A percentile compares a stretch with the other conserved stretches of the same genome.
These are phyloP conservation scores for Dacryopinax spathularia DNA, from an alignment of 768 basidiomycete species.

Conservation along the genomic window DNA sequence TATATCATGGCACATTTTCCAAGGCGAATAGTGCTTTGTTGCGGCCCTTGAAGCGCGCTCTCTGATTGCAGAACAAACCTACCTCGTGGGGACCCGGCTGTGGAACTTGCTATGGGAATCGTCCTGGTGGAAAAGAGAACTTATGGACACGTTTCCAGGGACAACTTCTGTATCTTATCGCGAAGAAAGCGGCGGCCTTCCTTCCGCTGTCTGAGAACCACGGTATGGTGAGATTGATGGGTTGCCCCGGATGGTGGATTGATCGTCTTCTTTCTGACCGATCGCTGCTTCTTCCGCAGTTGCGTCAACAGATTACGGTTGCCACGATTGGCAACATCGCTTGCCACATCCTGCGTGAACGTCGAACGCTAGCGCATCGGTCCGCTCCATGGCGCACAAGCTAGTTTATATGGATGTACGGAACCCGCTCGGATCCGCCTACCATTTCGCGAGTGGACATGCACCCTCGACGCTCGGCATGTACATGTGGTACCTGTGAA, in stretches of 20 bases:
- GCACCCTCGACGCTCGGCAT: background rate
- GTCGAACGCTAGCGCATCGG: background rate
- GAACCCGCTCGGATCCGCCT: background rate
- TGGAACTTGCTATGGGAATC: too few species aligned
- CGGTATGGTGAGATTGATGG: background rate
- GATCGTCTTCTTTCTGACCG: background rate
- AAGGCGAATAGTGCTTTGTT: background rate
- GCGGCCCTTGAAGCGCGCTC: too few species aligned
- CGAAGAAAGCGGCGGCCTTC: background rate
- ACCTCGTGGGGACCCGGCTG: too few species aligned
- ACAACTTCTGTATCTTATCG: background rate
- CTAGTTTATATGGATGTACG: background rate
- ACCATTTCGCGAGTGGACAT: background rate
- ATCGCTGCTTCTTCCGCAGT: background rate
- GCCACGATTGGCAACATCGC: background rate
- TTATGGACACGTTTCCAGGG: background rate
- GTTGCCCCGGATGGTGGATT: background rate
- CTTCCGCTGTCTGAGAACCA: background rate
- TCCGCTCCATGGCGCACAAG: background rate
- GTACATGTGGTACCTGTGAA: background rate
- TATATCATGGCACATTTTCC: background rate
- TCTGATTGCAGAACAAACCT: too few species aligned
- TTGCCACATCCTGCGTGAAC: background rate
- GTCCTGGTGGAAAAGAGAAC: too few species aligned
- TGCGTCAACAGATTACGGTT: background rate